A percentile compares a stretch with the other conserved stretches of the same genome.
These are phyloP conservation scores for Komagataella pastoris DNA, from an alignment of 805 yeast genomes.

Conservation along the genomic window DNA sequence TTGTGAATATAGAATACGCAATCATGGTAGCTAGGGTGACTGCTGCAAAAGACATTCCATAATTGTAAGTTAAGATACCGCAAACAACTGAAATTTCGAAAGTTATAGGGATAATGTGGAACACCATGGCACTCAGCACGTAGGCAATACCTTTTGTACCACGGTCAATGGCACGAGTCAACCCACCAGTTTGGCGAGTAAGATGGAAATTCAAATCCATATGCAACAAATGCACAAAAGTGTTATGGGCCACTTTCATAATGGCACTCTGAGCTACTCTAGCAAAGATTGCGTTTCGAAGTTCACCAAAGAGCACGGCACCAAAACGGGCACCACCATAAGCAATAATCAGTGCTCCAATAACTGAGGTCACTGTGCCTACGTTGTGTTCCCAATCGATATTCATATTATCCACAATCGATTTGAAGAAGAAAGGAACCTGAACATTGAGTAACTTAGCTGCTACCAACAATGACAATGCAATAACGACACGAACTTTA, in stretches of 20 bases:
- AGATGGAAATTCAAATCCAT: constrained; percentile 86
- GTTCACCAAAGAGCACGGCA: constrained; percentile 86
- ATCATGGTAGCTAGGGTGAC: constrained; percentile 82
- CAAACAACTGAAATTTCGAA: constrained; percentile 90
- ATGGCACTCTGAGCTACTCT: constrained; percentile 92
- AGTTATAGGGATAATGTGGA: constrained; percentile 86
- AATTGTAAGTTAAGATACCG: constrained; percentile 86
- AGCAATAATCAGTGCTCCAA: constrained; percentile 60
- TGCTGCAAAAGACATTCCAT: constrained; percentile 80
- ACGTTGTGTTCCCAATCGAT: constrained; percentile 61
- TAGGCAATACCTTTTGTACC: constrained; percentile 96
- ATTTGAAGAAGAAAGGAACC: constrained; percentile 89
- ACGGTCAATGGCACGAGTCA: constrained; percentile 91
- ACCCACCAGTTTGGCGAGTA: constrained; percentile 87
- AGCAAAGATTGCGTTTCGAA: constrained; percentile 92
- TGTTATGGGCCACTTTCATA: constrained; percentile 75
- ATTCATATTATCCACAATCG: constrained; percentile 85
- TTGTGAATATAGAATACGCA: constrained; percentile 79
- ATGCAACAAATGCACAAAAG: constrained; percentile 71
- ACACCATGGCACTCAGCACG: constrained; percentile 92
- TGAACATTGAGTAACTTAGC: constrained; percentile 86
- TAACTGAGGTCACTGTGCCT: constrained; percentile 54
- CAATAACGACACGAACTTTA: constrained; percentile 62
- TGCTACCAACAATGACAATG: constrained; percentile 57
- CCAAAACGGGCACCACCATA: constrained; percentile 94